Evolutionary conservation across 768 basidiomycete species (phyloP).

Genomic region (Austroboletus festivus): DNA sequence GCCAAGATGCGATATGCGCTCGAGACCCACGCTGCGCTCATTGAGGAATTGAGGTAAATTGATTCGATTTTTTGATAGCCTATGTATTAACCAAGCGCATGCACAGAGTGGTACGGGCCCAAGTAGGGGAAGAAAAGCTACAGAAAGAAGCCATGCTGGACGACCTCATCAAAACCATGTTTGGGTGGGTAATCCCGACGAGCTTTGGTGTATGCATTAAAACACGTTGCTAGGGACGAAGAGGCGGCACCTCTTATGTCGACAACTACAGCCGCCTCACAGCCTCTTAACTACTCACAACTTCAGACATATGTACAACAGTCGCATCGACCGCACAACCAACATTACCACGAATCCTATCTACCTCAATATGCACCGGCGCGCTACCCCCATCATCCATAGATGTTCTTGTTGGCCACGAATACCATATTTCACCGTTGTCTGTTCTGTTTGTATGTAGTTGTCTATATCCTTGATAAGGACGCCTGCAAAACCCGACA

Average conservation of each 20-base stretch:
- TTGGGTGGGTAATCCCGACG: conserved; percentile 43
- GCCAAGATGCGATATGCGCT: conserved; percentile 72
- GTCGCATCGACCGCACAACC: conserved; percentile 7
- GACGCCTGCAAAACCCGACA: not conserved
- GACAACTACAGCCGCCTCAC: conserved; percentile 5
- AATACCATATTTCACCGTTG: not conserved
- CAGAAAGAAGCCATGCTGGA: conserved; percentile 65
- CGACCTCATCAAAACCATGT: conserved; percentile 43
- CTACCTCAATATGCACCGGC: conserved; percentile 11
- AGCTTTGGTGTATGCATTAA: not conserved
- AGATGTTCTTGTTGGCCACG: not conserved
- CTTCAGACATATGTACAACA: conserved; percentile 10
- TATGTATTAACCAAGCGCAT: not conserved
- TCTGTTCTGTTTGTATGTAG: not conserved
- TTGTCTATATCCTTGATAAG: not conserved
- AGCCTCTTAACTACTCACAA: conserved; percentile 5
- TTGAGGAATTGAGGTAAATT: conserved; percentile 54
- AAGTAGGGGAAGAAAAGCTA: conserved; percentile 50
- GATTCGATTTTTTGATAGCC: not conserved
- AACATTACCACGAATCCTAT: conserved; percentile 6
- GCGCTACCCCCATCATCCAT: conserved; percentile 18
- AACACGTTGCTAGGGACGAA: conserved; percentile 23
- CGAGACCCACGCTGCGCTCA: conserved; percentile 62
- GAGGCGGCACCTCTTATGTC: conserved; percentile 16
- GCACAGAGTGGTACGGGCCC: conserved; percentile 42